Conservation (phyloP, 1,284 basidiomycete species). For the Agroathelia rolfsii region DNA sequence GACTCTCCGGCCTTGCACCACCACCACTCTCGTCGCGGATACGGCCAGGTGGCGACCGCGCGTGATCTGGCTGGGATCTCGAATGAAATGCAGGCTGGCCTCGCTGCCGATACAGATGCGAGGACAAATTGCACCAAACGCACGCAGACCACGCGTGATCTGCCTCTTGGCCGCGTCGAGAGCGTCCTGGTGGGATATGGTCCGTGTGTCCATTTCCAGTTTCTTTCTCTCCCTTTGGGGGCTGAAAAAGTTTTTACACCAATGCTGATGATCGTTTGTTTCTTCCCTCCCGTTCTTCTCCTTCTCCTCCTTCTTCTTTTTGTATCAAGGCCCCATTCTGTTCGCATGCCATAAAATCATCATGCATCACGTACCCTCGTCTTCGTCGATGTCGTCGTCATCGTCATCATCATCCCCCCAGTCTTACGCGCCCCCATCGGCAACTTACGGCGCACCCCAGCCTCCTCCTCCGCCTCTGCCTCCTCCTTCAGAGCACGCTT, state of each 20-base stretch:
- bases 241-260: conserved; percentile 3
- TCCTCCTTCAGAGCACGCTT: too few relatives aligned
- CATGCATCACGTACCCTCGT: conserved; percentile 34
- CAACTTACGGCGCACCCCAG: conserved; percentile 14
- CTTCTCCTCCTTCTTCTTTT: conserved; percentile 16
- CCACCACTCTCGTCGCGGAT: conserved; percentile 29
- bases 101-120: conserved; percentile 48
- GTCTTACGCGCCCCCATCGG: conserved; percentile 4
- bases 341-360: conserved; percentile 76
- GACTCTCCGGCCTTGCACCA: too few relatives aligned
- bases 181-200: conserved; percentile 94
- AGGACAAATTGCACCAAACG: conserved; percentile 91
- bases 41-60: conserved; percentile 50
- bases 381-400: conserved; percentile 22
- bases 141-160: conserved; percentile 59
- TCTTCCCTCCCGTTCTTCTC: conserved; percentile 25
- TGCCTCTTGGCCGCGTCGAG: conserved; percentile 62
- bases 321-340: conserved; percentile 57
- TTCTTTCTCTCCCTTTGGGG: conserved; percentile 5
- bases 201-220: conserved; percentile 26
- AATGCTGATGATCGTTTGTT: conserved; percentile 10
- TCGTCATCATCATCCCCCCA: conserved; percentile 20
- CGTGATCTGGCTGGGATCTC: conserved; percentile 79
- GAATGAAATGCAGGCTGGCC: conserved; percentile 64
- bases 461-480: conserved; percentile 11